Conservation (phyloP, 2,329 filamentous ascomycete genomes). For the Xylaria sp. region DNA sequence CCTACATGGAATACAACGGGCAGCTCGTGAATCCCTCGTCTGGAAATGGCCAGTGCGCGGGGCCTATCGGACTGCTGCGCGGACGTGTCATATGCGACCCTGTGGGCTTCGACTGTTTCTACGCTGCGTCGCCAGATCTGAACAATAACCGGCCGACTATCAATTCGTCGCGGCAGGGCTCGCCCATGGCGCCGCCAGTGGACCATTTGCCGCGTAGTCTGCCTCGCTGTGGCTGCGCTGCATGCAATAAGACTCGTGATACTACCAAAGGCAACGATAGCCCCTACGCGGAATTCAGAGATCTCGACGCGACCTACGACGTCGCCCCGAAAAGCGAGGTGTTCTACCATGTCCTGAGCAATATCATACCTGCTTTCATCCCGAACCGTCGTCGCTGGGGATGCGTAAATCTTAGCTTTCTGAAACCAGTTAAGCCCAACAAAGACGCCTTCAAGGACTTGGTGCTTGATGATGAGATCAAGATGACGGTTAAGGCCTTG, state of each 20-base stretch:
- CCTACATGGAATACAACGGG: conserved; percentile 61
- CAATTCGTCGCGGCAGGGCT: conserved; percentile 26
- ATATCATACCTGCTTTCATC: conserved; percentile 59
- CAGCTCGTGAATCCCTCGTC: conserved; percentile 50
- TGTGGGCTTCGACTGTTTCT: conserved; percentile 54
- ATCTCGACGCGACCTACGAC: conserved; percentile 52
- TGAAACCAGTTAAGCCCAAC: conserved; percentile 56
- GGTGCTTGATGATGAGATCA: conserved; percentile 60
- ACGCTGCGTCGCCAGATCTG: conserved; percentile 42
- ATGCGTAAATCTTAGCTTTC: conserved; percentile 53
- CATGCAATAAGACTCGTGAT: conserved; percentile 48
- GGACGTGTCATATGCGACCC: conserved; percentile 59
- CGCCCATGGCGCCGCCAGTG: conserved; percentile 40
- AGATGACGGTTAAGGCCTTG: conserved; percentile 59
- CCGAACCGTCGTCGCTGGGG: conserved; percentile 59
- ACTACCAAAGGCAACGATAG: conserved; percentile 43
- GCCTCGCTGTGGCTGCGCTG: conserved; percentile 55
- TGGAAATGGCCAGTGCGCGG: conserved; percentile 45
- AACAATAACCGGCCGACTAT: conserved; percentile 21
- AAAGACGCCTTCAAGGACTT: conserved; percentile 62
- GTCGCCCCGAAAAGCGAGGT: conserved; percentile 54
- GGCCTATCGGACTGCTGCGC: conserved; percentile 47
- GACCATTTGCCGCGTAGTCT: conserved; percentile 56
- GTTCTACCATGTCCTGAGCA: conserved; percentile 58
- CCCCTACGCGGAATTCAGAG: conserved; percentile 55